These are phyloP conservation scores for Cryptococcus hybrid DNA, from an alignment of 1,284 basidiomycete species.

Conservation along the genomic window DNA sequence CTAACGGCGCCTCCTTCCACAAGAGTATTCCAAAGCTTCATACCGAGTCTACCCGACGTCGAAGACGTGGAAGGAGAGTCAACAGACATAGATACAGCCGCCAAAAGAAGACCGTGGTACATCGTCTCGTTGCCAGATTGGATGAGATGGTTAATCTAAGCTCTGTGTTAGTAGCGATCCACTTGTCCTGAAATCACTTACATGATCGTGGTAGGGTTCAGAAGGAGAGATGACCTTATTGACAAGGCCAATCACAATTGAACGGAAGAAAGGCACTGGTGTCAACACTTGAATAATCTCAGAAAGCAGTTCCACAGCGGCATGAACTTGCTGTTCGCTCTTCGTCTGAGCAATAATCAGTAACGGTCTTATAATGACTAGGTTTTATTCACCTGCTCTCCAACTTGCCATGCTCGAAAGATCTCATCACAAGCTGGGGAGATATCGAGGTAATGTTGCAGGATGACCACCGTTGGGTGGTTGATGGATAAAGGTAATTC, in stretches of 20 bases:
- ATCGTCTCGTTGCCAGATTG: conserved; percentile 44
- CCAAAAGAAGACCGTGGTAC: conserved; percentile 38
- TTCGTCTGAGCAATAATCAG: conserved; percentile 19
- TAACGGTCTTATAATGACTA: background rate
- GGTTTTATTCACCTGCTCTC: conserved; percentile 30
- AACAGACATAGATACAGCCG: conserved; percentile 38
- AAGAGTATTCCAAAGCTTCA: conserved; percentile 37
- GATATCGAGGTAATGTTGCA: conserved; percentile 49
- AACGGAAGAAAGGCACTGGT: conserved; percentile 49
- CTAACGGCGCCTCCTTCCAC: conserved; percentile 44
- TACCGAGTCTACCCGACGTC: conserved; percentile 11
- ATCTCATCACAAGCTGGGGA: conserved; percentile 48
- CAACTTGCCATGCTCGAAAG: conserved; percentile 46
- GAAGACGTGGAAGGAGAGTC: conserved; percentile 22
- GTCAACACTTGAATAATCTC: conserved; percentile 45
- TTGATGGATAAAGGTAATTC: conserved; percentile 41
- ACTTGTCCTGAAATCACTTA: conserved; percentile 12
- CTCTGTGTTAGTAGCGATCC: background rate
- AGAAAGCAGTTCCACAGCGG: conserved; percentile 37
- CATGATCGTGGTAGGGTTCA: conserved; percentile 41
- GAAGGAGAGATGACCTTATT: conserved; percentile 37
- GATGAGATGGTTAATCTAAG: conserved; percentile 40
- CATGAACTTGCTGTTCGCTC: conserved; percentile 38
- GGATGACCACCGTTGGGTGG: conserved; percentile 45
- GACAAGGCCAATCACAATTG: conserved; percentile 39